Evolutionary conservation across 352 stramenopile species (phyloP).

Genomic region (Aphanomyces astaci): DNA sequence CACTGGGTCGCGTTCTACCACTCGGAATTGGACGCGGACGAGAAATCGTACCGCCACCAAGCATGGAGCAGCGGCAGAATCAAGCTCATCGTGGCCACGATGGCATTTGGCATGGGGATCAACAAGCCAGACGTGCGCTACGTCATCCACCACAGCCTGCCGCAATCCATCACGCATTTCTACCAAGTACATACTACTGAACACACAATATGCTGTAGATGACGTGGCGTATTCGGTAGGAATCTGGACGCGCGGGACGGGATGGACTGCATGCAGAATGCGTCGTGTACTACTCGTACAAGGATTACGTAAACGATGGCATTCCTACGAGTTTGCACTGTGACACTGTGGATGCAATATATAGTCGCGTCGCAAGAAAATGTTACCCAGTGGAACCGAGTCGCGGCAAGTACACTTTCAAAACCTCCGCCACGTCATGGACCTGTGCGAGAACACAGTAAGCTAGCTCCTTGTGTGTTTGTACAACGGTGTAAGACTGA

Average conservation of each 20-base stretch:
- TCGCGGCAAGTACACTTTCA: conserved; percentile 5
- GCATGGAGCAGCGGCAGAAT: conserved; percentile 14
- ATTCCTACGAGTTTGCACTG: no score
- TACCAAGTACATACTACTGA: conserved; percentile 24
- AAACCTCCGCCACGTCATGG: conserved; percentile 13
- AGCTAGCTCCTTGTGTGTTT: no score
- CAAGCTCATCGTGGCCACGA: conserved; percentile 19
- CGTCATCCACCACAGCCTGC: conserved; percentile 19
- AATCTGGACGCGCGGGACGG: conserved; percentile 20
- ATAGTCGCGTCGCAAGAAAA: conserved; percentile 5
- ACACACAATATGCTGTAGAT: no score
- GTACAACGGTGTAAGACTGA: no score
- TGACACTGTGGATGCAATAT: no score
- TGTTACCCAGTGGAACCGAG: neutral
- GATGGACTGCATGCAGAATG: conserved; percentile 9
- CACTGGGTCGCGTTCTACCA: conserved; percentile 16
- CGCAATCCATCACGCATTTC: conserved; percentile 20
- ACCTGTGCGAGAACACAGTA: conserved; percentile 18
- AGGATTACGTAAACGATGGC: conserved; percentile 15
- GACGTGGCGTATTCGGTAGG: no score
- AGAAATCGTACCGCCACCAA: conserved; percentile 11
- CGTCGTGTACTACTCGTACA: conserved; percentile 19
- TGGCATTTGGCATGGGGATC: conserved; percentile 26
- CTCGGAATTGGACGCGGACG: neutral
- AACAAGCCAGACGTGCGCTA: conserved; percentile 24